phyloP scores from a whole-genome alignment of 805 yeast genomes.

The Kregervanrija fluxuum region DNA sequence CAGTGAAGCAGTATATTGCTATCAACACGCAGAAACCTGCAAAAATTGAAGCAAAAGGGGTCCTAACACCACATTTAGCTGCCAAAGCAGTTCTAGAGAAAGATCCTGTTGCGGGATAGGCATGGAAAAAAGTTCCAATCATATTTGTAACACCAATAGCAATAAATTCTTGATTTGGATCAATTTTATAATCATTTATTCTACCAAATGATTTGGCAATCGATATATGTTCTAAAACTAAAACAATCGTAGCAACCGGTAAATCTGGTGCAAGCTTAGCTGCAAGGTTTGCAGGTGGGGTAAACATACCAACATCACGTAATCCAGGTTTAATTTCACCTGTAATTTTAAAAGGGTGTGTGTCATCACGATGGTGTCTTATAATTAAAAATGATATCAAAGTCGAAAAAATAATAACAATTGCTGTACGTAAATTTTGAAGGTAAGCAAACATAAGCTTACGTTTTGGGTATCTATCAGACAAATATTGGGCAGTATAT shows the following conservation, averaged over 20 bases:
- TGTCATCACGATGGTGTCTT: conserved; percentile 31
- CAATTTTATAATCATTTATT: conserved; percentile 79
- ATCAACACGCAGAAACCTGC: conserved; percentile 83
- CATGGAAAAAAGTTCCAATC: conserved; percentile 83
- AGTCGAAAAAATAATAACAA: conserved; percentile 74
- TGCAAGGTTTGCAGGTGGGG: conserved; percentile 51
- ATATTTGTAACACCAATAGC: conserved; percentile 90
- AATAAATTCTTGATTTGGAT: conserved; percentile 87
- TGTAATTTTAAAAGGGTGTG: conserved; percentile 45
- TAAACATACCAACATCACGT: conserved; percentile 66
- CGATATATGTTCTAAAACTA: conserved; percentile 85
- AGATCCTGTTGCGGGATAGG: conserved; percentile 95
- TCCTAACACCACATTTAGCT: conserved; percentile 89
- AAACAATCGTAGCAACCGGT: conserved; percentile 80
- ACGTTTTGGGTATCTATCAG: conserved; percentile 56
- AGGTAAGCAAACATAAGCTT: conserved; percentile 53
- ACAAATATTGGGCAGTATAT: conserved; percentile 50
- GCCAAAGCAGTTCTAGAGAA: conserved; percentile 90
- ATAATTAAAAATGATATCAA: conserved; percentile 74
- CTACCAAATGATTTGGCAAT: conserved; percentile 90
- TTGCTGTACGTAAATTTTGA: conserved; percentile 71
- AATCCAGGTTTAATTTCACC: conserved; percentile 82
- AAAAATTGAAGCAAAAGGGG: conserved; percentile 89
- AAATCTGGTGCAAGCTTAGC: conserved; percentile 62
- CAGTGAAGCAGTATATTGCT: conserved; percentile 77